Percentiles rank a stretch among this genome's conserved stretches.
Evolutionary conservation across 106 monocot species (phyloP).

Genomic region (Hemerocallis citrina): DNA sequence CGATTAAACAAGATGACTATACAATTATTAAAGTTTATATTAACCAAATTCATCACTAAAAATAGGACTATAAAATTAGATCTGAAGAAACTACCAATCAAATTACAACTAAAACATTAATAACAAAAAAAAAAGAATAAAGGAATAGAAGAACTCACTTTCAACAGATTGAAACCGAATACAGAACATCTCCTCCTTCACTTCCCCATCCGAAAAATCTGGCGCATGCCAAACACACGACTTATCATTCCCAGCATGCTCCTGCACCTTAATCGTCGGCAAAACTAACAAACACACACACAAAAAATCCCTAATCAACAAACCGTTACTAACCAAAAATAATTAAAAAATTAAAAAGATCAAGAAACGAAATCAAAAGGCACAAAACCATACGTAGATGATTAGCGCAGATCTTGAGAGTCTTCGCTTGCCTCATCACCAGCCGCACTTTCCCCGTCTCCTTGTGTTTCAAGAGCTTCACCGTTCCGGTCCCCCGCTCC

Average conservation of each 20-base stretch:
- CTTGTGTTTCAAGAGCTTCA: slow-evolving; percentile 88
- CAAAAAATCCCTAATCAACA: not conserved
- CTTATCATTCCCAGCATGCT: slow-evolving; percentile 87
- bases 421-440: slow-evolving; percentile 91
- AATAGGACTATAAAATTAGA: too few species aligned
- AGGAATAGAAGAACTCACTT: slow-evolving; percentile 35
- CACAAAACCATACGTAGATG: slow-evolving; percentile 39
- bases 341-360: not conserved
- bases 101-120: too few species aligned
- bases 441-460: slow-evolving; percentile 68
- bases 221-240: slow-evolving; percentile 95
- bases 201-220: slow-evolving; percentile 89
- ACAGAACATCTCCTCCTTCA: slow-evolving; percentile 89
- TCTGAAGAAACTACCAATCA: too few species aligned
- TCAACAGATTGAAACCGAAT: slow-evolving; percentile 89
- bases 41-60: too few species aligned
- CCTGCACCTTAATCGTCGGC: slow-evolving; percentile 64
- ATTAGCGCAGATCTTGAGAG: slow-evolving; percentile 98
- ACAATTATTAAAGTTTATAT: too few species aligned
- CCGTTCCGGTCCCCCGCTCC: slow-evolving; percentile 77
- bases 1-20: too few species aligned
- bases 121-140: not conserved
- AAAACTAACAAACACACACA: slow-evolving; percentile 49
- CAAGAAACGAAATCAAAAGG: not conserved
- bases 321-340: not conserved